Percentiles rank a stretch among this genome's conserved stretches.
These are phyloP conservation scores for Dictyostelium capitatum DNA, from an alignment of 78 protist species.

Conservation along the genomic window DNA sequence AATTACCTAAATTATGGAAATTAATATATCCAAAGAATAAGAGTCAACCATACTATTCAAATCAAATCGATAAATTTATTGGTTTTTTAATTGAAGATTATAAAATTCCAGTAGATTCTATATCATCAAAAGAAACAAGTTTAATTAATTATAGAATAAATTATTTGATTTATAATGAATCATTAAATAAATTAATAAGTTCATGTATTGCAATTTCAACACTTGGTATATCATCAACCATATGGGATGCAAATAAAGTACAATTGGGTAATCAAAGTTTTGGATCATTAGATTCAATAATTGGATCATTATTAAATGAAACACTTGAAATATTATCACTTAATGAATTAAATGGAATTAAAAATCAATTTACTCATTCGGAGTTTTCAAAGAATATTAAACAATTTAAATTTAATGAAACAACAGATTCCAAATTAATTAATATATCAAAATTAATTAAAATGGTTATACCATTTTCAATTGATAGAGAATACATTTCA, in stretches of 20 bases:
- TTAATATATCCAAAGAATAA: too few species aligned
- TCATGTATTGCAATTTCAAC: background rate
- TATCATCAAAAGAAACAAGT: background rate
- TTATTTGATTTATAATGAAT: background rate
- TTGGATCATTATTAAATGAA: background rate
- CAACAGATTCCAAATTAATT: too few species aligned
- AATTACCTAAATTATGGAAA: too few species aligned
- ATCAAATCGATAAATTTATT: background rate
- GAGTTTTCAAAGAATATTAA: too few species aligned
- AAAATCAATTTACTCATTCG: too few species aligned
- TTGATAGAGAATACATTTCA: background rate
- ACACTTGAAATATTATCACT: background rate
- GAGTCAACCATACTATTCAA: background rate
- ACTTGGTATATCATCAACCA: background rate
- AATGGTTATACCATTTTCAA: background rate
- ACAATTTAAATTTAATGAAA: too few species aligned
- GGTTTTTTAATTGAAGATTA: background rate
- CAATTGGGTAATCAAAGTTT: background rate
- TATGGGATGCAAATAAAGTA: background rate
- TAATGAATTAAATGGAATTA: background rate
- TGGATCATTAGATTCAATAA: background rate
- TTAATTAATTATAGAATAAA: background rate
- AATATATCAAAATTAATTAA: background rate
- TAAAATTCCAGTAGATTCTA: background rate
- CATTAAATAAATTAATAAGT: background rate